Percentiles rank a stretch among this genome's conserved stretches.
Conservation (phyloP, 1,284 basidiomycete genomes). For the Ustilago trichophora region DNA sequence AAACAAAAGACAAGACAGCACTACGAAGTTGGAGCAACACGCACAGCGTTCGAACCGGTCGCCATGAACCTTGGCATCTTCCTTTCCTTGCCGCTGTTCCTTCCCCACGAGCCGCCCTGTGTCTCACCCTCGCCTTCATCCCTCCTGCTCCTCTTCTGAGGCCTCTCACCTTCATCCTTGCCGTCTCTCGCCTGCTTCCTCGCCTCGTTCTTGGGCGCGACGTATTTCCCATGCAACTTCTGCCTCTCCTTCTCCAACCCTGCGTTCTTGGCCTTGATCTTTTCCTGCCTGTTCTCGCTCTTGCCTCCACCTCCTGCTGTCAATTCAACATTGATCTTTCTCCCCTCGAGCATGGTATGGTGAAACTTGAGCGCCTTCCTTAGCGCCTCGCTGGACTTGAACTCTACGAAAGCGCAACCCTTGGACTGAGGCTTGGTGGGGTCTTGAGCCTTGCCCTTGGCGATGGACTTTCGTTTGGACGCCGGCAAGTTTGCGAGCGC, state of each 20-base stretch:
- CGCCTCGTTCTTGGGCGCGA: slow-evolving; percentile 57
- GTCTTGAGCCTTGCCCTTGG: slow-evolving; percentile 63
- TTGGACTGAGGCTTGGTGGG: slow-evolving; percentile 53
- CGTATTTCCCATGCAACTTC: slow-evolving; percentile 62
- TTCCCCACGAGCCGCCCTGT: slow-evolving; percentile 26
- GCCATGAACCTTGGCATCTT: slow-evolving; percentile 50
- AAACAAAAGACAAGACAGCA: not conserved
- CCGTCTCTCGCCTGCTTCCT: slow-evolving; percentile 37
- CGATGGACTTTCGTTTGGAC: slow-evolving; percentile 64
- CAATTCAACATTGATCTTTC: slow-evolving; percentile 65
- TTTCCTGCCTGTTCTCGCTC: slow-evolving; percentile 49
- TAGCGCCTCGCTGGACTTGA: slow-evolving; percentile 46
- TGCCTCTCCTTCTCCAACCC: slow-evolving; percentile 59
- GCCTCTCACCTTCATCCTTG: slow-evolving; percentile 4
- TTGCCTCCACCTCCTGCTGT: slow-evolving; percentile 66
- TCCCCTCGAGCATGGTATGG: slow-evolving; percentile 61
- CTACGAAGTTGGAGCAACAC: slow-evolving; percentile 44
- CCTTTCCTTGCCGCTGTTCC: slow-evolving; percentile 13
- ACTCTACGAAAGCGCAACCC: slow-evolving; percentile 65
- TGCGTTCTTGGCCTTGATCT: slow-evolving; percentile 62
- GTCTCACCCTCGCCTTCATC: slow-evolving; percentile 2
- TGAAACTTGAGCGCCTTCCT: slow-evolving; percentile 64
- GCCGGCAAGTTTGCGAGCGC: slow-evolving; percentile 48
- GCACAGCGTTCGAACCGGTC: slow-evolving; percentile 48
- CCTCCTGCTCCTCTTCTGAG: slow-evolving; percentile 16